Evolutionary conservation across 148 eudicot genomes (phyloP).

Genomic region (Dianthus caryophyllus): DNA sequence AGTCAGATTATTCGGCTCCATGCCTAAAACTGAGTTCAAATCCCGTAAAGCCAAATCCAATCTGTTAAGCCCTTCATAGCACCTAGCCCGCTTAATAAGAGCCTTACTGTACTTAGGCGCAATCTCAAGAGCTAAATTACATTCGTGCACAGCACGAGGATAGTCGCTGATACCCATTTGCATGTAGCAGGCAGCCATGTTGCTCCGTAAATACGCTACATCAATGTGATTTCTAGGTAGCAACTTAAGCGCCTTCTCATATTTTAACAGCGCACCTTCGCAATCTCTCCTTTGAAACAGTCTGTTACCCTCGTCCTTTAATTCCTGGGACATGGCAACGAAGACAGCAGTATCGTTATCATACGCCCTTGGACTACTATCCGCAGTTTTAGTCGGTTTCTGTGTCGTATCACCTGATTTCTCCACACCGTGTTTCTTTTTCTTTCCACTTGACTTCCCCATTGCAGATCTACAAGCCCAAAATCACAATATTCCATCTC

Average conservation of each 20-base stretch:
- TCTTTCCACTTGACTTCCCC: conserved; percentile 65
- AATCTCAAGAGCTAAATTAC: conserved; percentile 92
- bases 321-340: conserved; percentile 61
- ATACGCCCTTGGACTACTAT: conserved; percentile 39
- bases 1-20: conserved; percentile 85
- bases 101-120: conserved; percentile 89
- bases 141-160: conserved; percentile 90
- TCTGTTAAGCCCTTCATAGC: conserved; percentile 77
- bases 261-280: conserved; percentile 84
- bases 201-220: conserved; percentile 78
- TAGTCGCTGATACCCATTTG: conserved; percentile 81
- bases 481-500: conserved; percentile 12
- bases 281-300: conserved; percentile 77
- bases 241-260: conserved; percentile 80
- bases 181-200: conserved; percentile 91
- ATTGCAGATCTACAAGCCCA: conserved; percentile 37
- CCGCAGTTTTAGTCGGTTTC: conserved; percentile 32
- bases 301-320: conserved; percentile 89
- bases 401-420: conserved; percentile 28
- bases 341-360: conserved; percentile 69
- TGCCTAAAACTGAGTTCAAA: conserved; percentile 45
- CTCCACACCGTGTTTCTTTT: conserved; percentile 38
- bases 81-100: conserved; percentile 82
- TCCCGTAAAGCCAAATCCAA: conserved; percentile 74
- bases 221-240: conserved; percentile 82